Percentiles rank a stretch among this genome's conserved stretches.
These are phyloP conservation scores for Triadica sebifera DNA, from an alignment of 345 rosid genomes.

Conservation along the genomic window DNA sequence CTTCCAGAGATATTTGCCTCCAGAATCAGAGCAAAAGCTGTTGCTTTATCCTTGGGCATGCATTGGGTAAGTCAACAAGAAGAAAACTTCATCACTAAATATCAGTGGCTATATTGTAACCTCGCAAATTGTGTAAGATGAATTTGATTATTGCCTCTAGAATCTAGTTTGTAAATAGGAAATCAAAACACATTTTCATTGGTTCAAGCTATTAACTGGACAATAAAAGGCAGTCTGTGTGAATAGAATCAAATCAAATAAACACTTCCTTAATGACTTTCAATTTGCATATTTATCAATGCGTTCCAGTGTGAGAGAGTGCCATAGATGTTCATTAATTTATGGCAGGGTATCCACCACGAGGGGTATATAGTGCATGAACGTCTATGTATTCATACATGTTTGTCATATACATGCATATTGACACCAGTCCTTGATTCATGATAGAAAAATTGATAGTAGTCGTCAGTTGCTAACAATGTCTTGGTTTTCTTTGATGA, in stretches of 20 bases:
- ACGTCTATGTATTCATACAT: neutral
- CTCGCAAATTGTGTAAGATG: neutral
- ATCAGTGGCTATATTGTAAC: no score
- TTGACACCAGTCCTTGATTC: neutral
- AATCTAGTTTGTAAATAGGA: neutral
- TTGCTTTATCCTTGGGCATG: slow-evolving; percentile 87
- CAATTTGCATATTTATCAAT: neutral
- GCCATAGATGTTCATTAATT: neutral
- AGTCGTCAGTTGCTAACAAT: neutral
- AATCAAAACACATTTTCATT: no score
- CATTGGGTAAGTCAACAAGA: slow-evolving; percentile 71
- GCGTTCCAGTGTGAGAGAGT: neutral
- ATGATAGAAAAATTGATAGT: neutral
- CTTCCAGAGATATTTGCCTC: slow-evolving; percentile 95
- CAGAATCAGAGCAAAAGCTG: slow-evolving; percentile 97
- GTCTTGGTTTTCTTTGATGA: slow-evolving; percentile 17
- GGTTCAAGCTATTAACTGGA: neutral
- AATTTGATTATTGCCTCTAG: neutral
- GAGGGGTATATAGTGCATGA: neutral
- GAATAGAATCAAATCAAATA: neutral
- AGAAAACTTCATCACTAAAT: neutral
- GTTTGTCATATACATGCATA: neutral
- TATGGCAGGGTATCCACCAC: neutral
- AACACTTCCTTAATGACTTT: neutral
- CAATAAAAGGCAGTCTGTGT: neutral